Base-by-base conservation (phyloP, 2,329 filamentous ascomycete genomes). In the Acrocalymma vagum region DNA sequence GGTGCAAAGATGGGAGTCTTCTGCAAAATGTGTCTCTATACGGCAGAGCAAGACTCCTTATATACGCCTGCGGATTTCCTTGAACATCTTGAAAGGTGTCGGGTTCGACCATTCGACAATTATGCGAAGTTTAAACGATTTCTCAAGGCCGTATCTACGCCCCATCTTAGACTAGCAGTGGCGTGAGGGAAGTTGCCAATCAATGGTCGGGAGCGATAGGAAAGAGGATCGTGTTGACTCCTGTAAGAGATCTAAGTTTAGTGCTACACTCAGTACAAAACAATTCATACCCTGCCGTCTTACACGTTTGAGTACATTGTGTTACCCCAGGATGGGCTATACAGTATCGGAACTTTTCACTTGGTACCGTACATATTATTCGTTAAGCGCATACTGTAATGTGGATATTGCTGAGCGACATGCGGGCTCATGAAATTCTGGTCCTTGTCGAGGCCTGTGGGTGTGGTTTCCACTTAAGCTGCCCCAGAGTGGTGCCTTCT, bases 1-100 rank as follows among this genome's bases (percentile, higher is more conserved):
- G 38, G 38, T 29, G 30, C 38, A 29, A 20, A 26, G 25, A 36
- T 36, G 38, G 38, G 38, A 35, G 31, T 36, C n/a, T 42, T 36
- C 21, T 42, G 38, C 18, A 23, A 14, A 29, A 25, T 25, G 16
- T 42, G 42, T 42, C 27, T 49, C 30, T 29, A 42, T 34, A n/a
- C n/a, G n/a, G n/a, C n/a, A n/a, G n/a, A n/a, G n/a, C n/a, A n/a
- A n/a, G n/a, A n/a, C n/a, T n/a, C n/a, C n/a, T n/a, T n/a, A n/a
- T n/a, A n/a, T n/a, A n/a, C n/a, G n/a, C n/a, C 33, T 36, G 23
- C 21, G 33, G 21, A 36, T 17, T 36, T 36, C 14, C 11, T 36
- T 25, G 20, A 24, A 16, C 33, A 36, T 36, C 33, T 36, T 36
- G 23, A 36, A 36, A 36, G 33, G 33, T 36, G 33, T 36, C 33